Conservation (phyloP, 352 stramenopile genomes). For the Pythium coloratum region DNA sequence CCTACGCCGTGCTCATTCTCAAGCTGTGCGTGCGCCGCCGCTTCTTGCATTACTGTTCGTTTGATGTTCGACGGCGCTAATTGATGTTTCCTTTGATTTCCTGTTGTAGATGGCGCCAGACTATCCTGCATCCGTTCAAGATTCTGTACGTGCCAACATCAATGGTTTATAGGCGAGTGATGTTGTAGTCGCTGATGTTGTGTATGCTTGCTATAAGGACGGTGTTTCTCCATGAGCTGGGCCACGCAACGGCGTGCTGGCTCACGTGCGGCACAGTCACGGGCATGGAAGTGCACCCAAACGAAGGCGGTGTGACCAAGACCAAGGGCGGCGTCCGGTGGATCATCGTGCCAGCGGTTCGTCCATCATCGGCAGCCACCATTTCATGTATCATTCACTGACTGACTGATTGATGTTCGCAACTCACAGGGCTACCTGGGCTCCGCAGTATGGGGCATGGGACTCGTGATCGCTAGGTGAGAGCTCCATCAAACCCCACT, state of each 20-base stretch:
- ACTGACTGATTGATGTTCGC: neutral
- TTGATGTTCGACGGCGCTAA: neutral
- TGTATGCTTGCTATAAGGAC: conserved; percentile 40
- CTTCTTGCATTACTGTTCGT: neutral
- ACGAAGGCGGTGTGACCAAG: conserved; percentile 87
- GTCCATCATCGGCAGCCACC: conserved; percentile 20
- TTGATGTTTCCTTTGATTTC: conserved; percentile 4
- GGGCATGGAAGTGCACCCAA: conserved; percentile 87
- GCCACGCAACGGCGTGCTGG: conserved; percentile 80
- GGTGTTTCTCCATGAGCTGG: conserved; percentile 87
- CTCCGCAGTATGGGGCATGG: conserved; percentile 88
- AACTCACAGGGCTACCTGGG: conserved; percentile 73
- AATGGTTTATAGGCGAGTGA: conserved; percentile 3
- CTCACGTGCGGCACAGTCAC: conserved; percentile 85
- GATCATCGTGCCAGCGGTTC: conserved; percentile 46
- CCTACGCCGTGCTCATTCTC: conserved; percentile 85
- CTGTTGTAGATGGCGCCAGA: conserved; percentile 73
- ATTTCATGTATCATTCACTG: neutral
- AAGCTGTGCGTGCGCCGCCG: conserved; percentile 57
- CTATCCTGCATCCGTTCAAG: conserved; percentile 87
- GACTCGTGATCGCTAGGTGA: conserved; percentile 67
- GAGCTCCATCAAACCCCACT: neutral
- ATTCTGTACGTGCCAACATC: conserved; percentile 61
- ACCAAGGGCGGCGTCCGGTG: conserved; percentile 44
- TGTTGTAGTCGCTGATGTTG: neutral